Percentiles rank a stretch among this genome's conserved stretches.
These are phyloP conservation scores for Prunus yedoensis DNA, from an alignment of 331 rosid genomes.

Conservation along the genomic window DNA sequence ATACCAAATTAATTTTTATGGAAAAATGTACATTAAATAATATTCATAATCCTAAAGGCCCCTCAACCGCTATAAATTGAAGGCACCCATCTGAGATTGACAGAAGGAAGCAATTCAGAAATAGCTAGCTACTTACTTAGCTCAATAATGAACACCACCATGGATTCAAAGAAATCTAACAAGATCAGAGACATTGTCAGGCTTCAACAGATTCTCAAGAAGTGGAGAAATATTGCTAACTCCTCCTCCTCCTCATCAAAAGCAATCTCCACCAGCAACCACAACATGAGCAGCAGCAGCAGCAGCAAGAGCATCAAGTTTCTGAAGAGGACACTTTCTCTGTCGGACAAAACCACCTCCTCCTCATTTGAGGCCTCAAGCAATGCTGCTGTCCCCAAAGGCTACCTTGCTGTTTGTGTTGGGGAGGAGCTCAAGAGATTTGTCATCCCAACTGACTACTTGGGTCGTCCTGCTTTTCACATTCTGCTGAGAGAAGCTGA, in stretches of 20 bases:
- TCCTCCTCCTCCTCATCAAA: slow-evolving; percentile 43
- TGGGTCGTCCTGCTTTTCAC: slow-evolving; percentile 67
- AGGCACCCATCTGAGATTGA: slow-evolving; percentile 19
- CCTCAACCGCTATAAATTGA: slow-evolving; percentile 49
- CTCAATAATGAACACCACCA: slow-evolving; percentile 14
- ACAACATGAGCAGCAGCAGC: slow-evolving; percentile 18
- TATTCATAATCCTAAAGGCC: slow-evolving; percentile 5
- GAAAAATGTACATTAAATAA: slow-evolving; percentile 19
- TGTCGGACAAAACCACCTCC: slow-evolving; percentile 33
- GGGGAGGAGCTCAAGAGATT: slow-evolving; percentile 76
- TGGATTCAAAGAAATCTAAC: slow-evolving; percentile 83
- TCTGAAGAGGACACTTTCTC: slow-evolving; percentile 68
- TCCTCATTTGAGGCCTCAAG: slow-evolving; percentile 30
- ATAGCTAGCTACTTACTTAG: neutral
- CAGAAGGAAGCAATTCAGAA: slow-evolving; percentile 22
- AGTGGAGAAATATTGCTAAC: slow-evolving; percentile 83
- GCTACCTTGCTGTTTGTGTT: slow-evolving; percentile 79
- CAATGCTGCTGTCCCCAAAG: slow-evolving; percentile 72
- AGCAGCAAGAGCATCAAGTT: slow-evolving; percentile 58
- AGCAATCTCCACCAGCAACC: slow-evolving; percentile 20
- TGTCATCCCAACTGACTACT: slow-evolving; percentile 69
- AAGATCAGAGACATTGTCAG: slow-evolving; percentile 89
- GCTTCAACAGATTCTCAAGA: slow-evolving; percentile 91
- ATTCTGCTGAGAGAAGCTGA: slow-evolving; percentile 77
- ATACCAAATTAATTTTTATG: slow-evolving; percentile 6